Percentiles rank a stretch among this genome's conserved stretches.
Conservation (phyloP, 106 monocot species). For the Dioscorea zingiberensis region DNA sequence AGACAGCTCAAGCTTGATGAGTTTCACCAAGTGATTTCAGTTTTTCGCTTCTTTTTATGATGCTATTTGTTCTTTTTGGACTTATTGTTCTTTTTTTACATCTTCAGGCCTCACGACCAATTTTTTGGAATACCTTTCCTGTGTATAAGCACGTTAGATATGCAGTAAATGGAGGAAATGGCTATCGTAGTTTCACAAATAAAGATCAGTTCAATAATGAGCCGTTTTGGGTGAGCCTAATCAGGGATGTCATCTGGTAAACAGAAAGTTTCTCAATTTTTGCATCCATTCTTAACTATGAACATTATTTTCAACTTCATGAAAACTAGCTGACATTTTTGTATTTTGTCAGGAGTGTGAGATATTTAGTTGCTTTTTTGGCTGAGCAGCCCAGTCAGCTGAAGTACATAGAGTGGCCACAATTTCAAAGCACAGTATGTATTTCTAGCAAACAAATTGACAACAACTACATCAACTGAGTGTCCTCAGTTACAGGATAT, state of each 20-base stretch:
- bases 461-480: too few species aligned
- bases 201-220: conserved; percentile 25
- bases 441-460: not conserved
- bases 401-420: conserved; percentile 91
- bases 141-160: conserved; percentile 4
- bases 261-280: not conserved
- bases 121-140: conserved; percentile 8
- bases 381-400: conserved; percentile 86
- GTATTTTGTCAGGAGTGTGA: conserved; percentile 42
- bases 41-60: not conserved
- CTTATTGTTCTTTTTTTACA: too few species aligned
- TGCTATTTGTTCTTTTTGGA: not conserved
- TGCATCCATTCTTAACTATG: too few species aligned
- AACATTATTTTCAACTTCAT: not conserved
- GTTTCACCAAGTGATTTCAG: not conserved
- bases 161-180: conserved; percentile 20
- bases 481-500: too few species aligned
- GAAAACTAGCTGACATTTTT: not conserved
- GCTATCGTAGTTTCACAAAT: conserved; percentile 10
- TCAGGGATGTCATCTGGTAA: conserved; percentile 52
- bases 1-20: not conserved
- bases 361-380: conserved; percentile 50
- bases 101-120: not conserved
- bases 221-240: conserved; percentile 48
- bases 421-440: conserved; percentile 71